Evolutionary conservation across 371 early-diverging fungal species (phyloP).

Genomic region (Actinomortierella wolfii): DNA sequence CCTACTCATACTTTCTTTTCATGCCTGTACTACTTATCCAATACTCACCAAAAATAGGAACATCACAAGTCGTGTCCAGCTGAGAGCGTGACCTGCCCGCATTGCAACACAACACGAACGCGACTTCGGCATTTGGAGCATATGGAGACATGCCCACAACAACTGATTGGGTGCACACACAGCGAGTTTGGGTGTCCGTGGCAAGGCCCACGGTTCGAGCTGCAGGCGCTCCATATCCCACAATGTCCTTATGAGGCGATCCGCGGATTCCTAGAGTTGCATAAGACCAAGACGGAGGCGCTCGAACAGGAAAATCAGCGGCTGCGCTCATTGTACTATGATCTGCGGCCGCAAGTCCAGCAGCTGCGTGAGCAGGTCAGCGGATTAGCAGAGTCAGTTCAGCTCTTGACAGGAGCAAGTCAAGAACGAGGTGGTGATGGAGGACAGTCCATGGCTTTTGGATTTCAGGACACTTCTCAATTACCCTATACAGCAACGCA

Average conservation of each 20-base stretch:
- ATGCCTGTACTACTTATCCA: no score
- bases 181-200: slow-evolving; percentile 67
- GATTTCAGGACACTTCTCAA: no score
- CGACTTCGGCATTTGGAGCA: slow-evolving; percentile 58
- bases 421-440: slow-evolving; percentile 15
- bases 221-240: slow-evolving; percentile 48
- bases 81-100: slow-evolving; percentile 60
- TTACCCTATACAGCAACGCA: no score
- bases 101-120: slow-evolving; percentile 57
- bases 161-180: slow-evolving; percentile 54
- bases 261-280: slow-evolving; percentile 55
- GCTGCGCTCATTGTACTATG: slow-evolving; percentile 51
- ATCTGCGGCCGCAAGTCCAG: slow-evolving; percentile 50
- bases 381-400: slow-evolving; percentile 42
- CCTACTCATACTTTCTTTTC: neutral
- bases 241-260: slow-evolving; percentile 68
- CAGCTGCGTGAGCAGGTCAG: slow-evolving; percentile 52
- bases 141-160: slow-evolving; percentile 56
- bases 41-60: no score
- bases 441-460: neutral
- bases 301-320: slow-evolving; percentile 54
- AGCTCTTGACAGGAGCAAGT: slow-evolving; percentile 25
- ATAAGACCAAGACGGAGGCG: slow-evolving; percentile 51
- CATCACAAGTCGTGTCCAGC: slow-evolving; percentile 65
- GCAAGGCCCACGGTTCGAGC: slow-evolving; percentile 54